A percentile compares a stretch with the other conserved stretches of the same genome.
These are phyloP conservation scores for Eucalyptus camaldulensis DNA, from an alignment of 345 rosid genomes.

Conservation along the genomic window DNA sequence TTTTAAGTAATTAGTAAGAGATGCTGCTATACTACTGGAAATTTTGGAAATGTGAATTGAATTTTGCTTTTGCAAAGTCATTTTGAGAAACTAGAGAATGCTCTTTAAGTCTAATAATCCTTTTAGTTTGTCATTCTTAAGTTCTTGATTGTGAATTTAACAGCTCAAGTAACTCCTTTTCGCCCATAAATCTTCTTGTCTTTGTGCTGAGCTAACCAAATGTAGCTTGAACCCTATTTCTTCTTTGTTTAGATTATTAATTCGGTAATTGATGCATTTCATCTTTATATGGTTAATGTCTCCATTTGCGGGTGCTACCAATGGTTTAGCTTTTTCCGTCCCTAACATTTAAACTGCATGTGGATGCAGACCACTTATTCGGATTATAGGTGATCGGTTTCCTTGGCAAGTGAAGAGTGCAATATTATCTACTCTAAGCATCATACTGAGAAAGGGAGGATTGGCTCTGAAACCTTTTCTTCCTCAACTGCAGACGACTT, in stretches of 20 bases:
- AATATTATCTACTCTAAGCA: slow-evolving; percentile 70
- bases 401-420: slow-evolving; percentile 99
- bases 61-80: neutral
- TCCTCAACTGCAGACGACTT: slow-evolving; percentile 98
- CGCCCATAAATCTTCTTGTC: neutral
- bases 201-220: neutral
- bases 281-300: neutral
- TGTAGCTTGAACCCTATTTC: neutral
- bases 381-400: slow-evolving; percentile 92
- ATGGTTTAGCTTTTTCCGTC: neutral
- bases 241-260: neutral
- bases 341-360: neutral
- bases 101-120: neutral
- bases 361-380: slow-evolving; percentile 84
- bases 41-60: neutral
- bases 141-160: neutral
- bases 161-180: neutral
- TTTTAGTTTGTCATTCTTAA: neutral
- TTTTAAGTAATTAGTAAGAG: neutral
- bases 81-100: neutral
- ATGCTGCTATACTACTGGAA: neutral
- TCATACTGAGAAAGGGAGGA: slow-evolving; percentile 84
- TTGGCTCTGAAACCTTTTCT: slow-evolving; percentile 85
- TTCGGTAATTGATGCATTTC: neutral
- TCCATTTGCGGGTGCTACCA: neutral